These are phyloP conservation scores for Eimeria necatrix DNA, from an alignment of 169 alveolate species.

Conservation along the genomic window DNA sequence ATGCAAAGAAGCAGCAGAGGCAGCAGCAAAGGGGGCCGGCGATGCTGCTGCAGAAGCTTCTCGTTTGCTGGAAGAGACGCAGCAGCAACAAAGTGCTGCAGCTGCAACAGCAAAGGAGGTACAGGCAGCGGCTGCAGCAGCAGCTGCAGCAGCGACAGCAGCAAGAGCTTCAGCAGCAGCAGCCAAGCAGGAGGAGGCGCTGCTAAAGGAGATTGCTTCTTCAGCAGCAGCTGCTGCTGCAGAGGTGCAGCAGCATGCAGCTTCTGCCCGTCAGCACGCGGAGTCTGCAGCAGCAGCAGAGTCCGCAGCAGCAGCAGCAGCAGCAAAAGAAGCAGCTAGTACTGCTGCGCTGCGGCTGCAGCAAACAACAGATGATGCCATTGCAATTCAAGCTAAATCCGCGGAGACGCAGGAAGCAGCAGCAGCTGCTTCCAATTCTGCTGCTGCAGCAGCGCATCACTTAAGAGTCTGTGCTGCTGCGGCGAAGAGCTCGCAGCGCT, in stretches of 20 bases:
- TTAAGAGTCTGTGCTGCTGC: neutral
- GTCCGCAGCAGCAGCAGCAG: too few relatives aligned
- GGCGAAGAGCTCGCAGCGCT: neutral
- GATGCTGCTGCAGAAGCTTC: neutral
- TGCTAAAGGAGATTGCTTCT: neutral
- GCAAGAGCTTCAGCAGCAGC: too few relatives aligned
- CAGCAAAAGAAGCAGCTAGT: too few relatives aligned
- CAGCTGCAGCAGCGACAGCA: neutral
- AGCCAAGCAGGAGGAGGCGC: neutral
- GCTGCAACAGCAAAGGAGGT: neutral
- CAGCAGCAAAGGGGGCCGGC: neutral
- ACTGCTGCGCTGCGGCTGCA: neutral
- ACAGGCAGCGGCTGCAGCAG: neutral
- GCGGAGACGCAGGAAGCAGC: neutral
- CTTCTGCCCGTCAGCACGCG: neutral
- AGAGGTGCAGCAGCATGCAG: neutral
- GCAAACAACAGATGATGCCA: neutral
- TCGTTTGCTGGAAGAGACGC: neutral
- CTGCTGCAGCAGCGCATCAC: constrained; percentile 14
- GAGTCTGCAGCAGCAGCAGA: neutral
- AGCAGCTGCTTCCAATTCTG: neutral
- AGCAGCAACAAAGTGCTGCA: constrained; percentile 2
- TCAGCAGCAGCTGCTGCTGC: constrained; percentile 39
- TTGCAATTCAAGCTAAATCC: neutral
- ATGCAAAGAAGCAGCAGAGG: neutral